phyloP scores from a whole-genome alignment of 1,284 basidiomycete genomes.

The Mycocalia duriaeana region DNA sequence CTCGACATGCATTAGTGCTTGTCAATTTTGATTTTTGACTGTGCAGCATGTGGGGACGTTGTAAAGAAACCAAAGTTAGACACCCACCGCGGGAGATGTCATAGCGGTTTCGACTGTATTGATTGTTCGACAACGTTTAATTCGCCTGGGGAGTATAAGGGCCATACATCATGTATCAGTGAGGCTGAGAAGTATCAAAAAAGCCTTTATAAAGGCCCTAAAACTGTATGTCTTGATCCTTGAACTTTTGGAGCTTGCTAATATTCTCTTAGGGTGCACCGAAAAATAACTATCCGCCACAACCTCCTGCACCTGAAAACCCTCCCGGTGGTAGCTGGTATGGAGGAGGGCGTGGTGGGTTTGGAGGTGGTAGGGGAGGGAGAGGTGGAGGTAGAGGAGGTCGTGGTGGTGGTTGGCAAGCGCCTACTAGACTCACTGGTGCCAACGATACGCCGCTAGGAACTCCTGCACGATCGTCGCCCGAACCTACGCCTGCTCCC shows the following conservation, averaged over 20 bases:
- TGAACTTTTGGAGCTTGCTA: neutral
- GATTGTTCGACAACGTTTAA: conserved; percentile 83
- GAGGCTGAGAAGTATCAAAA: conserved; percentile 94
- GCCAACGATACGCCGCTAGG: conserved; percentile 68
- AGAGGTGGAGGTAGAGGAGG: conserved; percentile 24
- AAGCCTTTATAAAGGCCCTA: conserved; percentile 75
- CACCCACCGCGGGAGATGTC: conserved; percentile 56
- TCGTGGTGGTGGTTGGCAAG: conserved; percentile 25
- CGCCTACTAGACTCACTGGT: conserved; percentile 44
- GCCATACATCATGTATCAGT: conserved; percentile 79
- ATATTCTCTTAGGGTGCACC: conserved; percentile 9
- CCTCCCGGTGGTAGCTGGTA: conserved; percentile 8
- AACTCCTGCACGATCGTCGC: conserved; percentile 50
- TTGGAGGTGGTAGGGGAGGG: conserved; percentile 19
- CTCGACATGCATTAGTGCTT: conserved; percentile 2
- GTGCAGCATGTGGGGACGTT: conserved; percentile 70
- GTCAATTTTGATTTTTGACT: conserved; percentile 5
- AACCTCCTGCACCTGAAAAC: conserved; percentile 2
- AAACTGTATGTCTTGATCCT: conserved; percentile 38
- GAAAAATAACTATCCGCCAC: conserved; percentile 18
- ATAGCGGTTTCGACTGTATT: conserved; percentile 78
- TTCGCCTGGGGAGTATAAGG: conserved; percentile 71
- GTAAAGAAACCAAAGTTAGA: conserved; percentile 91
- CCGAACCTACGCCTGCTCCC: conserved; percentile 19
- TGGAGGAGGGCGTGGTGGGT: conserved; percentile 11